phyloP scores from a whole-genome alignment of 306 rosid species.

The Styphnolobium japonicum region DNA sequence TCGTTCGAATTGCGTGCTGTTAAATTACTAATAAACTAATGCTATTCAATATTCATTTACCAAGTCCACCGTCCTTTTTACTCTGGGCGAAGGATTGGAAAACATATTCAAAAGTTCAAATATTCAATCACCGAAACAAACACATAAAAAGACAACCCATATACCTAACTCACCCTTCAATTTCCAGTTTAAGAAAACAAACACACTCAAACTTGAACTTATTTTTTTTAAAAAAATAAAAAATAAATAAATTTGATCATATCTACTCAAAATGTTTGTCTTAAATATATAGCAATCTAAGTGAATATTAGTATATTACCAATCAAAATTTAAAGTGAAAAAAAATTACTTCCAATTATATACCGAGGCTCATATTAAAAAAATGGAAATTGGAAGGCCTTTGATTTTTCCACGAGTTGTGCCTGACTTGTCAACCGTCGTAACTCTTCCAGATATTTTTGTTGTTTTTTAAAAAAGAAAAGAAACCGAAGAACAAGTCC shows the following conservation, averaged over 20 bases:
- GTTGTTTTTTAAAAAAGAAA: no score
- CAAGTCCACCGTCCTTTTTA: neutral
- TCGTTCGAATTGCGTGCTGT: neutral
- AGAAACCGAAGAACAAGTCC: neutral
- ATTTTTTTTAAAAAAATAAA: no score
- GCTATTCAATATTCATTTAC: neutral
- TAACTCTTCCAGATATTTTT: neutral
- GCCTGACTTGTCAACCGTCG: neutral
- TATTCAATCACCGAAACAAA: neutral
- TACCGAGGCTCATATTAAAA: neutral
- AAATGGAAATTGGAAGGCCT: neutral
- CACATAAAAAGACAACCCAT: neutral
- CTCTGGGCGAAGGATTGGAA: neutral
- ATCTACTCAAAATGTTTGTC: no score
- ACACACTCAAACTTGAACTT: neutral
- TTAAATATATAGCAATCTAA: neutral
- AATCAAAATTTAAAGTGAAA: no score
- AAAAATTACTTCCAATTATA: neutral
- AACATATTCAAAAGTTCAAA: neutral
- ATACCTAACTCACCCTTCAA: neutral
- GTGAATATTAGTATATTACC: no score
- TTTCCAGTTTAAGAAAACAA: neutral
- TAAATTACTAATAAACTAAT: neutral
- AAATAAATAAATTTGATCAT: neutral
- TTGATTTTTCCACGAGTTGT: neutral